Evolutionary conservation across 257 asterid genomes (phyloP).

Genomic region (Solanum medicagineum): DNA sequence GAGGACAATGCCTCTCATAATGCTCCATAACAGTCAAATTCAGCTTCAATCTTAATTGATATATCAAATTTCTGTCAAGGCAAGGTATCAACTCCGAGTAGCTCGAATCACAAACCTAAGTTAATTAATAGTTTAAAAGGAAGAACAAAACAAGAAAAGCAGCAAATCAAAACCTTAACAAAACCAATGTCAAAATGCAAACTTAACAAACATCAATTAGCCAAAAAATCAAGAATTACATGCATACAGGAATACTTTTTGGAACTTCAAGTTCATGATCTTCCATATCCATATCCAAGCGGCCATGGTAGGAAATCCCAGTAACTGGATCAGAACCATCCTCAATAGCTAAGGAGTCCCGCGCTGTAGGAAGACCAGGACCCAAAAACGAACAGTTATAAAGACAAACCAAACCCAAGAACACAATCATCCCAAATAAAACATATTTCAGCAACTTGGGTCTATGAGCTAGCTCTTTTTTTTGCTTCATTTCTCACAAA

Average conservation of each 20-base stretch:
- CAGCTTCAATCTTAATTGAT: constrained; percentile 58
- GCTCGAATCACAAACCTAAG: constrained; percentile 74
- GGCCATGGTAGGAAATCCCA: constrained; percentile 19
- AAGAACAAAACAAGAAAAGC: not conserved
- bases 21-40: constrained; percentile 90
- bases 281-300: constrained; percentile 36
- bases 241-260: constrained; percentile 56
- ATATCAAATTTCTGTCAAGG: constrained; percentile 57
- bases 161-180: not conserved
- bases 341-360: constrained; percentile 21
- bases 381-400: constrained; percentile 42
- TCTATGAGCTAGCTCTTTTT: constrained; percentile 19
- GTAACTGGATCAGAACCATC: constrained; percentile 48
- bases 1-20: constrained; percentile 92
- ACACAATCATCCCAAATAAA: constrained; percentile 31
- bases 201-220: not conserved
- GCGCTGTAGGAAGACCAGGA: constrained; percentile 45
- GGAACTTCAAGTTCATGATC: constrained; percentile 56
- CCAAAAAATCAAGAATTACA: not conserved
- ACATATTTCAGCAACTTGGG: constrained; percentile 37
- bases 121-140: not conserved
- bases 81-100: constrained; percentile 88
- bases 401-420: constrained; percentile 58
- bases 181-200: not conserved
- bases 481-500: constrained; percentile 30